Evolutionary conservation across 768 basidiomycete genomes (phyloP).

Genomic region (Agrocybe praecox): DNA sequence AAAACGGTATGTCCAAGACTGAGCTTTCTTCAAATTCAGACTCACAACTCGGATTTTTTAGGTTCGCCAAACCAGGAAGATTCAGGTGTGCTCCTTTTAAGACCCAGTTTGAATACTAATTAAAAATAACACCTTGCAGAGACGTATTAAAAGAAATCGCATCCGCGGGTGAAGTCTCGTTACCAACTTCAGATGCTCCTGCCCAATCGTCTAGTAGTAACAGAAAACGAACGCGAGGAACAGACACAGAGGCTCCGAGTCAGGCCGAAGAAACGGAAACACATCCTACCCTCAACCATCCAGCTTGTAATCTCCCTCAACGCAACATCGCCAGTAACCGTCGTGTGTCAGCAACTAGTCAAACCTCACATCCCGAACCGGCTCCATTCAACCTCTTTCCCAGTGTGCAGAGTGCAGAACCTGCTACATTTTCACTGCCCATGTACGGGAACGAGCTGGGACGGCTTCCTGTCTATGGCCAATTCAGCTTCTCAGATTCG

Average conservation of each 20-base stretch:
- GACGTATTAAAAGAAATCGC: constrained; percentile 40
- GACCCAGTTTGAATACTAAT: too few relatives aligned
- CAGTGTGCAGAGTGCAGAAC: neutral
- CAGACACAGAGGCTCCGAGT: constrained; percentile 5
- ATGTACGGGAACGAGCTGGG: constrained; percentile 62
- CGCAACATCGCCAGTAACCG: too few relatives aligned
- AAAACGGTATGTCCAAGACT: constrained; percentile 29
- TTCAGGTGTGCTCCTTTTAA: constrained; percentile 34
- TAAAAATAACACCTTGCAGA: constrained; percentile 23
- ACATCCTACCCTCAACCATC: too few relatives aligned
- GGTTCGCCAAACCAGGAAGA: constrained; percentile 36
- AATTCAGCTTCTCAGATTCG: constrained; percentile 38
- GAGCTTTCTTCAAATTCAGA: neutral
- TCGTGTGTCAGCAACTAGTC: too few relatives aligned
- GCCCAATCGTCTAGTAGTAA: neutral
- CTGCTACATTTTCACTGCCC: constrained; percentile 39
- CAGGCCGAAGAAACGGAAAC: too few relatives aligned
- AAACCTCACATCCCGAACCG: too few relatives aligned
- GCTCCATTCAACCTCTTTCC: neutral
- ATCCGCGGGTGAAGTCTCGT: constrained; percentile 32
- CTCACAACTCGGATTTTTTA: neutral
- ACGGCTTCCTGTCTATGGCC: constrained; percentile 49
- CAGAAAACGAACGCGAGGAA: constrained; percentile 19
- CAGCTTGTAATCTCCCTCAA: too few relatives aligned
- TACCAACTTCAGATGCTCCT: constrained; percentile 13